Base-by-base conservation (phyloP, 1,284 basidiomycete species). In the Vanrija humicola region DNA sequence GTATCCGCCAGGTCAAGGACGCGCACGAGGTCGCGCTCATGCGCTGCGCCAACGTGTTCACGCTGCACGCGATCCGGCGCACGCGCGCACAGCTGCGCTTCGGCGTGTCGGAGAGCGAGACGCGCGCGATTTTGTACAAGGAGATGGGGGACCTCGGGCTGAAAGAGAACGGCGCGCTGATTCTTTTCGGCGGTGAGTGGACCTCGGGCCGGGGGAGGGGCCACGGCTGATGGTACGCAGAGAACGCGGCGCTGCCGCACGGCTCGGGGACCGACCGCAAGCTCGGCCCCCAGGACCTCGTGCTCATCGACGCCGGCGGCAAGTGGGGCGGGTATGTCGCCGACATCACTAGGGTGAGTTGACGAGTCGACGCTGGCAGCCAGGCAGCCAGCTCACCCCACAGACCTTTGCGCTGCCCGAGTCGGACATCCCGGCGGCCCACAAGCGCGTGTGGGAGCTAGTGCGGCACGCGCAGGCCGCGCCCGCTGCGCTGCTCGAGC, bases 161-260 rank as follows among this genome's bases (percentile, higher is more conserved):
- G 38, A 70, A 76, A 14, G 79, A 81, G 48, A 81, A 80, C 23
- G 82, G 80, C 62, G 84, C 82, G 16, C 75, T 90, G 23, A 84
- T 87, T 0, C 78, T 90, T 18, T 90, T 93, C 66, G 89, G 89
- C 64, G 85, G 88, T 88, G 61, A 53, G 81, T 75, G 6, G 6
- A 7, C 7, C 18, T 6, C 5, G 6, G 8, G n/a, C n/a, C n/a
- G n/a, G 9, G 19, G 5, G 21, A 23, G 21, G 21, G 21, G 21
- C 3, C 21, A 12, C 34, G 7, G 46, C 45, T 48, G 29, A 48
- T 16, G 19, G 7, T 1, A 15, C 54, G 15, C 70, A 90, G 89
- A 87, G 62, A 88, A 90, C 61, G 90, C 89, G 1, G 89, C 89
- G 0, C 81, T 90, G 18, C 90, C 89, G 3, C 90, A 93, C 69